phyloP scores from a whole-genome alignment of 1,284 basidiomycete species.

The Malassezia sympodialis region DNA sequence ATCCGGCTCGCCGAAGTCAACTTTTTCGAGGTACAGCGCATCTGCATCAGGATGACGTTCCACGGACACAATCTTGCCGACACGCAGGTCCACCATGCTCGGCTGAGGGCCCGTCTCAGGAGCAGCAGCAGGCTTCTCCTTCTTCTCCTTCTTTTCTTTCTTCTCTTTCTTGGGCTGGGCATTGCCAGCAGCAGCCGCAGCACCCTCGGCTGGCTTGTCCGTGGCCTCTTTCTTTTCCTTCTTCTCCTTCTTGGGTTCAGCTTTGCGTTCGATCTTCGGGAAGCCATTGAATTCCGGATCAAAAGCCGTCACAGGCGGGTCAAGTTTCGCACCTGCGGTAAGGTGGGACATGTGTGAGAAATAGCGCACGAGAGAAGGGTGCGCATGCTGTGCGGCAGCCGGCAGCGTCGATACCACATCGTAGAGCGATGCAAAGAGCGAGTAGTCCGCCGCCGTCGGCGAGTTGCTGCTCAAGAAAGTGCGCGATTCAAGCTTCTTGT shows the following conservation, averaged over 20 bases:
- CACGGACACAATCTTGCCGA: conserved; percentile 44
- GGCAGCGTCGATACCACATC: conserved; percentile 34
- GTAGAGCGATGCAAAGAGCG: conserved; percentile 42
- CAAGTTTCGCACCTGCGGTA: conserved; percentile 4
- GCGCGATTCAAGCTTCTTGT: conserved; percentile 27
- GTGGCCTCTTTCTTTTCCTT: conserved; percentile 17
- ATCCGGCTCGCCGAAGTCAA: conserved; percentile 47
- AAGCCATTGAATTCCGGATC: conserved; percentile 43
- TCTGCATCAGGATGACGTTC: conserved; percentile 46
- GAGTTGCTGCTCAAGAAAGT: conserved; percentile 36
- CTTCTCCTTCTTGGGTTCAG: conserved; percentile 15
- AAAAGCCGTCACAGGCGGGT: conserved; percentile 25
- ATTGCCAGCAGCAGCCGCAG: conserved; percentile 1
- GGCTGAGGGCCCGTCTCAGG: conserved; percentile 32
- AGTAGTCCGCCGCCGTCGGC: conserved; percentile 42
- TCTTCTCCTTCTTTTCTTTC: conserved; percentile 38
- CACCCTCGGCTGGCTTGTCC: conserved; percentile 3
- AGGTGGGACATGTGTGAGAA: conserved; percentile 43
- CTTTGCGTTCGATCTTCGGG: conserved; percentile 31
- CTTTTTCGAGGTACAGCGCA: conserved; percentile 43
- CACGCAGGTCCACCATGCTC: conserved; percentile 42
- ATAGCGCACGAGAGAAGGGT: conserved; percentile 42
- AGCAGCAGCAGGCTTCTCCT: conserved; percentile 21
- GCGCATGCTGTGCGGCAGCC: conserved; percentile 35
- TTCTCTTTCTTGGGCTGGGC: conserved; percentile 24